Evolutionary conservation across 2,329 filamentous ascomycete species (phyloP), one percentile per base, ranked within the genome.

Genomic region (Paracoccidioides lutzii): DNA sequence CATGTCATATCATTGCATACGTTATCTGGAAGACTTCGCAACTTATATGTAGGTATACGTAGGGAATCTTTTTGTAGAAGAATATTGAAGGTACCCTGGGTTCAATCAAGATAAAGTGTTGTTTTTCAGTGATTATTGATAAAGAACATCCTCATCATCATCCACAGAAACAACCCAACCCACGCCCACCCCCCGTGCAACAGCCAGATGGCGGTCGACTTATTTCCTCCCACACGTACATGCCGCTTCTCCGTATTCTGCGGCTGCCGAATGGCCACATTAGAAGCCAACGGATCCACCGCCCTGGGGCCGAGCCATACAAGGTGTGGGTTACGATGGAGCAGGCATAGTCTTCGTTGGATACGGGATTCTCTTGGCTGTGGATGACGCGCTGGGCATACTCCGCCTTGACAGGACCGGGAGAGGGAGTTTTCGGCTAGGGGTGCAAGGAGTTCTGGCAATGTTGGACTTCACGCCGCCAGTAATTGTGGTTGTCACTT

Each of bases 401-500:
- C 57, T 79, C 75, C 4, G 67, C 68, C 44, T 75, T 70, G 37
- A 82, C 70, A 0, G 79, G 76, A 28, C 74, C n/a, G 59, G 63
- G 81, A 83, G 28, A 80, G 68, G 0, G 75, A 79, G 48, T 73
- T 71, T 7, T 71, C 66, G 2, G 71, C 69, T 7, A 84, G 64
- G 4, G 67, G n/a, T 65, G 32, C 79, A 72, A 12, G 78, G 65
- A 4, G 69, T 73, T n/a, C 80, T 73, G 3, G 78, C 76, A 60
- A 84, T 81, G 37, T 78, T 78, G 44, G 75, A 78, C 63, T 78
- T 76, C 37, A 84, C 81, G 8, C 81, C 81, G 8, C 81, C 81
- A 1, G 81, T 83, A 5, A 83, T 71, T 35, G 79, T 70, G 2
- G 78, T 76, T 55, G 75, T 76, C 40, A 81, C 75, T 42, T 74